These are phyloP conservation scores for Euptelea pleiosperma DNA, from an alignment of 164 flowering plant species.

Conservation along the genomic window DNA sequence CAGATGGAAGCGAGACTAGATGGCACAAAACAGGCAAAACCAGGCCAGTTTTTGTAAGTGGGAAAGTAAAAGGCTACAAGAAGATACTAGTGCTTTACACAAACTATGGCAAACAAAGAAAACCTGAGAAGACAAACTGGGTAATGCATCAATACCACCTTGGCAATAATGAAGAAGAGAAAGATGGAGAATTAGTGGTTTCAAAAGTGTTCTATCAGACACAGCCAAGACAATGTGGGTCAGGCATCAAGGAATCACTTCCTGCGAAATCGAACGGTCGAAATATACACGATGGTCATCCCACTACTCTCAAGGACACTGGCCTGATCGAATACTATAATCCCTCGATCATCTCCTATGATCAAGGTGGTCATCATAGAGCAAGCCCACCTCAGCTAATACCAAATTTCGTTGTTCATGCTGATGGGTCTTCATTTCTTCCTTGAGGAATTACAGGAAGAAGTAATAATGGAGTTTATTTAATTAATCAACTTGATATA, in stretches of 20 bases:
- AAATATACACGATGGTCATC: slow-evolving; percentile 2
- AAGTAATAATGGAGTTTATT: too few species aligned
- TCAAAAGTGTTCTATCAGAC: slow-evolving; percentile 96
- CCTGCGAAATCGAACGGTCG: slow-evolving; percentile 10
- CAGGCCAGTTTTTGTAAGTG: slow-evolving; percentile 50
- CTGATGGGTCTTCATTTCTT: slow-evolving; percentile 55
- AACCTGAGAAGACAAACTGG: slow-evolving; percentile 95
- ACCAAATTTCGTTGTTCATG: slow-evolving; percentile 50
- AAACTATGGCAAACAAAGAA: slow-evolving; percentile 81
- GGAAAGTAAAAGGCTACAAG: slow-evolving; percentile 68
- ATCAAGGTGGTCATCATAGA: slow-evolving; percentile 32
- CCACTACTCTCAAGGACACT: slow-evolving; percentile 17
- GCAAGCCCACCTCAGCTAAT: slow-evolving; percentile 47
- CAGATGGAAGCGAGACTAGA: slow-evolving; percentile 80
- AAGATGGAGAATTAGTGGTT: slow-evolving; percentile 83
- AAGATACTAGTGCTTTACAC: slow-evolving; percentile 91
- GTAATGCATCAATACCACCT: slow-evolving; percentile 97
- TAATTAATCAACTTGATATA: too few species aligned
- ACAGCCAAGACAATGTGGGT: slow-evolving; percentile 82
- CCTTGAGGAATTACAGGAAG: slow-evolving; percentile 6
- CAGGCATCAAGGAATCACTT: slow-evolving; percentile 26
- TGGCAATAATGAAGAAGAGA: slow-evolving; percentile 84
- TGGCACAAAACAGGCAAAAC: slow-evolving; percentile 99
- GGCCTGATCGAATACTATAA: slow-evolving; percentile 40
- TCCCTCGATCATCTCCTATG: slow-evolving; percentile 24